Base-by-base conservation (phyloP, 805 yeast species). In the Debaryomyces maramus region DNA sequence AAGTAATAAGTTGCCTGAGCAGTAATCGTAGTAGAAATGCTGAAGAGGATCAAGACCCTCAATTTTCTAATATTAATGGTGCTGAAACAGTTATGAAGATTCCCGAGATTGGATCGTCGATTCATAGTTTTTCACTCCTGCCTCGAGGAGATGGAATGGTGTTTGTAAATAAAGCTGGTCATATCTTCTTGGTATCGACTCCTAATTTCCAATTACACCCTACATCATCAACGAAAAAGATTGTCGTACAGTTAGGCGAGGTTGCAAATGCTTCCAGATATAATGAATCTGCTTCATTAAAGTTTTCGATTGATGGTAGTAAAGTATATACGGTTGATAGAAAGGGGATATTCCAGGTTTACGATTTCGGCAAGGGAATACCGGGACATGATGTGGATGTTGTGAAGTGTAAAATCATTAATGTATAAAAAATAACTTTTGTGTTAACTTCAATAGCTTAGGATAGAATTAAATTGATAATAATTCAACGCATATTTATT, bases 101-200 rank as follows among this genome's bases (percentile, higher is more conserved):
- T 11, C 86, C 84, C 40, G 95, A 90, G 52, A 75, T 90, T 11
- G 97, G 98, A 0, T 77, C 85, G 2, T 70, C 79, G 5, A 85
- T 89, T 41, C 95, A 90, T 57, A 71, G 73, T 32, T 78, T 83
- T 41, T 81, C 83, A 16, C 73, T 86, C 0, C 85, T 95, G 3
- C 96, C 97, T 1, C 68, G 96, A 16, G 90, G 93, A 21, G 95
- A 89, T 55, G 83, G 93, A 0, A 72, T 88, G 20, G 95, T 91
- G 2, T 83, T 86, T 50, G 61, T 89, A 15, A 93, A 85, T 55
- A 78, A 86, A 44, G 80, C 80, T 40, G 98, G 98, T 0, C 68
- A 78, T 1, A 81, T 89, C 0, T 88, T 77, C 50, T 67, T 88
- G 28, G 76, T 85, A 60, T 70, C 80, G 9, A 75, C 87, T 1